phyloP scores from a whole-genome alignment of 768 basidiomycete genomes.

The Pulveroboletus sp. region DNA sequence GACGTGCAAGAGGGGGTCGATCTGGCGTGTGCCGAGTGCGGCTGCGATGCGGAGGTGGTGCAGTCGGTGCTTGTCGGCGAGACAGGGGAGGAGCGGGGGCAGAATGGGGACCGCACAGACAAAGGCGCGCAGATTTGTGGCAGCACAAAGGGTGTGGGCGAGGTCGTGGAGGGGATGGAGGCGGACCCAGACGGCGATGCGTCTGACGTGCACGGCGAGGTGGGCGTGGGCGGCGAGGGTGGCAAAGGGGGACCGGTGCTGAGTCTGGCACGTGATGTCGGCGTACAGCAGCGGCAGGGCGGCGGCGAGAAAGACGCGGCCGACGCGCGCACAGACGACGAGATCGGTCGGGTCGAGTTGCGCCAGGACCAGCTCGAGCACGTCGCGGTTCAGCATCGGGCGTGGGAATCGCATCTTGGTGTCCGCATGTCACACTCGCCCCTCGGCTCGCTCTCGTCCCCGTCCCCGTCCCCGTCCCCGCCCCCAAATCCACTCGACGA shows the following conservation, averaged over 20 bases:
- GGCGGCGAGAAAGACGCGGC: conserved; percentile 60
- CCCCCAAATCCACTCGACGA: conserved; percentile 43
- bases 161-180: conserved; percentile 55
- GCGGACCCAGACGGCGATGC: conserved; percentile 49
- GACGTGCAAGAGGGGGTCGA: conserved; percentile 40
- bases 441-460: conserved; percentile 64
- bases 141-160: conserved; percentile 43
- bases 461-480: conserved; percentile 66
- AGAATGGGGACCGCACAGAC: conserved; percentile 48
- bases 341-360: conserved; percentile 54
- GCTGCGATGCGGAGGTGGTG: conserved; percentile 49
- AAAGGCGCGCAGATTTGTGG: conserved; percentile 56
- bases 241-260: conserved; percentile 59
- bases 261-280: conserved; percentile 43
- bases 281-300: conserved; percentile 64
- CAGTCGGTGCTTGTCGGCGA: conserved; percentile 46
- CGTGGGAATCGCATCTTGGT: no score
- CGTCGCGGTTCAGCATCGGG: conserved; percentile 72
- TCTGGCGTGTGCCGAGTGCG: conserved; percentile 51
- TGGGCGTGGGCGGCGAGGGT: conserved; percentile 50
- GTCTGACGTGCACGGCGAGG: conserved; percentile 56
- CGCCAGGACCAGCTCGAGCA: conserved; percentile 65
- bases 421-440: conserved; percentile 31
- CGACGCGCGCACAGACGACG: conserved; percentile 60
- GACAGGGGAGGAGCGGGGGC: conserved; percentile 46